Evolutionary conservation across 768 basidiomycete species (phyloP).

Genomic region (Russula emetica): DNA sequence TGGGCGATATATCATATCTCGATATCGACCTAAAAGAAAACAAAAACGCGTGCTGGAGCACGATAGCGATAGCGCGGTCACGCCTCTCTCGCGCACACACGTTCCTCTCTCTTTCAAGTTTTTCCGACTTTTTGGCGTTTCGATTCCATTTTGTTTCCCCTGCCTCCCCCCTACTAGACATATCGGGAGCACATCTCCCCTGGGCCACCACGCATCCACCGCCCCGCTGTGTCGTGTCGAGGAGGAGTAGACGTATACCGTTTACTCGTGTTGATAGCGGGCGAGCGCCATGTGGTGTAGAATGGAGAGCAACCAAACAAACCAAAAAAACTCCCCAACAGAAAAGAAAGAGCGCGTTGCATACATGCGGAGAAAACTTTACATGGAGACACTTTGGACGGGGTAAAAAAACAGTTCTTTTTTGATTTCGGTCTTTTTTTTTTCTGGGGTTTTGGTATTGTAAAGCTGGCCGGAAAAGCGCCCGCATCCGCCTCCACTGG

Average conservation of each 20-base stretch:
- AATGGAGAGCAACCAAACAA: slow-evolving; percentile 1
- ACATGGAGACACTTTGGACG: background rate
- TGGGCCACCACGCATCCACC: slow-evolving; percentile 12
- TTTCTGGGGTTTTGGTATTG: background rate
- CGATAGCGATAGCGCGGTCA: background rate
- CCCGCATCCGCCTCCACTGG: background rate
- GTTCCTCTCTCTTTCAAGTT: background rate
- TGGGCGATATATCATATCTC: background rate
- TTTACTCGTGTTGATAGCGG: background rate
- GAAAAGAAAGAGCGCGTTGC: background rate
- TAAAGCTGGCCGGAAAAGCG: background rate
- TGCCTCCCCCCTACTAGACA: background rate
- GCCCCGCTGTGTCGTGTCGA: slow-evolving; percentile 21
- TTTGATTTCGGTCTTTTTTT: background rate
- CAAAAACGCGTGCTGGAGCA: background rate
- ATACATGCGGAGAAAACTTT: slow-evolving; percentile 4
- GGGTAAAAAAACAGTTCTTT: too few relatives aligned
- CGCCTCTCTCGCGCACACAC: background rate
- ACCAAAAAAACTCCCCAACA: too few relatives aligned
- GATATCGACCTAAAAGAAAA: background rate
- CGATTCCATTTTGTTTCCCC: too few relatives aligned
- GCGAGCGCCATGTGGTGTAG: background rate
- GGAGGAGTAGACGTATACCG: background rate
- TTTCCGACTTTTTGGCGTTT: slow-evolving; percentile 6
- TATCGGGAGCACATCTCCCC: slow-evolving; percentile 8